A percentile compares a stretch with the other conserved stretches of the same genome.
These are phyloP conservation scores for Trametes punicea DNA, from an alignment of 768 basidiomycete genomes.

Conservation along the genomic window DNA sequence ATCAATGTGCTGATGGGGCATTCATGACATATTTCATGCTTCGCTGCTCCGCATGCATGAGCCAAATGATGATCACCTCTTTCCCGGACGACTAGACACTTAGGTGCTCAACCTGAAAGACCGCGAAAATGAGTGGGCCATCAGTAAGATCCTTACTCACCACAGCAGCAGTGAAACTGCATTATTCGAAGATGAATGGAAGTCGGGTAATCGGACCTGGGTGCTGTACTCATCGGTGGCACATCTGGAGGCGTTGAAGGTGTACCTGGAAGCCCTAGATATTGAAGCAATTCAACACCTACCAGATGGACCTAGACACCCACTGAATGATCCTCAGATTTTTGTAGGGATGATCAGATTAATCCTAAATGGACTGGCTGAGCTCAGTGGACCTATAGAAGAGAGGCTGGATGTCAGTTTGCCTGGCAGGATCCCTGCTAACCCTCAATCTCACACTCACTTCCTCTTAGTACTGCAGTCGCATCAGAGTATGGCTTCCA, in stretches of 20 bases:
- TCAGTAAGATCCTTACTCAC: conserved; percentile 16
- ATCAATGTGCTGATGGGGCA: conserved; percentile 31
- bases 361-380: no score
- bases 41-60: conserved; percentile 31
- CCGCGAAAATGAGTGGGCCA: conserved; percentile 24
- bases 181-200: conserved; percentile 5
- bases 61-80: conserved; percentile 33
- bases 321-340: conserved; percentile 6
- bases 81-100: conserved; percentile 20
- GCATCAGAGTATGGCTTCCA: no score
- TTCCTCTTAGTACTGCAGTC: no score
- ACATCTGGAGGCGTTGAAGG: not conserved
- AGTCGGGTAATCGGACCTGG: conserved; percentile 6
- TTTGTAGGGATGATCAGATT: not conserved
- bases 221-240: not conserved
- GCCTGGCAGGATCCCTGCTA: no score
- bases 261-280: not conserved
- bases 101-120: conserved; percentile 19
- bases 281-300: not conserved
- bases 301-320: not conserved
- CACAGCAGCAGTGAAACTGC: not conserved
- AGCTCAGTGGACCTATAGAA: no score
- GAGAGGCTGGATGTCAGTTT: no score
- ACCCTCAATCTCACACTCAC: no score
- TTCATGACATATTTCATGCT: conserved; percentile 32